A percentile compares a stretch with the other conserved stretches of the same genome.
Conservation (phyloP, 164 flowering plant genomes). For the Echeveria elegans region DNA sequence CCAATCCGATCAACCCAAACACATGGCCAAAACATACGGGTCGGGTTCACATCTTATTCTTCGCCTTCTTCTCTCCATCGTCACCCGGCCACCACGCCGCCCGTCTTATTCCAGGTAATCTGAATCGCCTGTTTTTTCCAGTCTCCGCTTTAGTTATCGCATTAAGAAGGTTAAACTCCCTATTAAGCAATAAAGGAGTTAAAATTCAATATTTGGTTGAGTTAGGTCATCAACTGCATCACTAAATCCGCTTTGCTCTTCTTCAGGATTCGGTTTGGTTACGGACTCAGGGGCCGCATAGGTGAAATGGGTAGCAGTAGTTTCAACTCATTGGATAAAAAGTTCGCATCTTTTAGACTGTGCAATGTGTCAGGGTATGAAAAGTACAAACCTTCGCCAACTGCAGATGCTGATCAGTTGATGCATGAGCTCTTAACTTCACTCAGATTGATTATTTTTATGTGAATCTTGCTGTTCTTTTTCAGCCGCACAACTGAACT, state of each 20-base stretch:
- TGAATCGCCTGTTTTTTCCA: no score
- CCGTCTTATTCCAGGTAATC: no score
- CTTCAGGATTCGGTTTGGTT: neutral
- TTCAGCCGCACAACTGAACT: conserved; percentile 54
- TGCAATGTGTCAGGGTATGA: conserved; percentile 62
- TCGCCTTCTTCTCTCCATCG: no score
- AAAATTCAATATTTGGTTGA: no score
- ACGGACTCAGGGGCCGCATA: conserved; percentile 11
- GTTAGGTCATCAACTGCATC: neutral
- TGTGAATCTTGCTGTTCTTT: neutral
- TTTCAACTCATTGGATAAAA: conserved; percentile 16
- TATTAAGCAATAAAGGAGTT: no score
- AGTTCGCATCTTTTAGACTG: conserved; percentile 29
- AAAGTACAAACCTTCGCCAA: neutral
- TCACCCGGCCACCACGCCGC: no score
- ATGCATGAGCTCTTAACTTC: neutral
- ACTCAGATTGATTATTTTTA: neutral
- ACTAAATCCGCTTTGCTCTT: neutral
- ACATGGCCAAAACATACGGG: no score
- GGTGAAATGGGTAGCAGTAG: conserved; percentile 23
- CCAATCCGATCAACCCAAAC: no score
- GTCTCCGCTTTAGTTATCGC: no score
- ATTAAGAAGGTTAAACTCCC: no score
- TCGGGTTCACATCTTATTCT: no score
- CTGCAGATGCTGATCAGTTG: neutral